phyloP scores from a whole-genome alignment of 176 grass and related monocot species.

The Alopecurus myosuroides region DNA sequence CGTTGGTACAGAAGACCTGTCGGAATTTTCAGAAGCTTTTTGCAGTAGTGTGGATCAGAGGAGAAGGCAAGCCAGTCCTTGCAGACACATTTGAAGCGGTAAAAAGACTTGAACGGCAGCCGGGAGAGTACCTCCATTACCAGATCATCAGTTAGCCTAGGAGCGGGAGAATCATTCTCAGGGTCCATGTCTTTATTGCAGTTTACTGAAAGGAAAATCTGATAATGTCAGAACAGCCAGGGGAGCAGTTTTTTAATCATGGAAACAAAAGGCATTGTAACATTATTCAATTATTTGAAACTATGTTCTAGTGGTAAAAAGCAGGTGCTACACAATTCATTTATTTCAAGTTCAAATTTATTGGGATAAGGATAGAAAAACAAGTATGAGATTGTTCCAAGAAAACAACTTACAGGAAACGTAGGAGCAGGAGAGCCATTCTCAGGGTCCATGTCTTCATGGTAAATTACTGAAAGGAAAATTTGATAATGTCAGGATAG shows the following conservation, averaged over 20 bases:
- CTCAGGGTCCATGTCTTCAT: background rate
- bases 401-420: too few relatives aligned
- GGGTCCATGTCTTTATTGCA: background rate
- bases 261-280: background rate
- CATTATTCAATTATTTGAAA: background rate
- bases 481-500: background rate
- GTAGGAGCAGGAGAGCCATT: background rate
- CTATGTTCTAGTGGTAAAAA: background rate
- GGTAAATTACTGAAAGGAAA: background rate
- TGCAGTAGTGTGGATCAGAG: constrained; percentile 28
- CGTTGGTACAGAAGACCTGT: constrained; percentile 29
- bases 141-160: constrained; percentile 25
- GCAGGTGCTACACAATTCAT: background rate
- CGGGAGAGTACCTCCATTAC: constrained; percentile 33
- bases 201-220: constrained; percentile 4
- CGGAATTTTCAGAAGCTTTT: constrained; percentile 25
- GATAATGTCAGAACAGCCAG: background rate
- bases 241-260: background rate
- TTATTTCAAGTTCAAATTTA: background rate
- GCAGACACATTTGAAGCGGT: background rate
- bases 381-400: too few relatives aligned
- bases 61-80: constrained; percentile 45
- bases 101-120: constrained; percentile 42
- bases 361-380: too few relatives aligned
- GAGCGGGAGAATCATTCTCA: background rate